A percentile compares a stretch with the other conserved stretches of the same genome.
Conservation (phyloP, 2,329 filamentous ascomycete genomes). For the Venturia asperata region DNA sequence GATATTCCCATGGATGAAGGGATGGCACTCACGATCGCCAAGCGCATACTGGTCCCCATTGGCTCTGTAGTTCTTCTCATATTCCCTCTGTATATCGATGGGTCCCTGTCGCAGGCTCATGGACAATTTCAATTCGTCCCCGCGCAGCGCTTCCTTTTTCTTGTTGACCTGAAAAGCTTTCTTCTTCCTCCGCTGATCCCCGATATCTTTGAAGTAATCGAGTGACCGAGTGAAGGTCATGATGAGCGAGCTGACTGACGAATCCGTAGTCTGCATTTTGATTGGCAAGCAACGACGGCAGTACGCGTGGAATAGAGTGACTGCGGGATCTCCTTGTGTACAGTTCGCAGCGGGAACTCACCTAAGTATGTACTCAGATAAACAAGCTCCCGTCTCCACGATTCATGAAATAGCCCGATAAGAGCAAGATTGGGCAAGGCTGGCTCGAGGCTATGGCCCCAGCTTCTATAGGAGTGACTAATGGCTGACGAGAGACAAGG, state of each 20-base stretch:
- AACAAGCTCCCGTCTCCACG: background rate
- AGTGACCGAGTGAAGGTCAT: slow-evolving; percentile 40
- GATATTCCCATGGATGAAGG: background rate
- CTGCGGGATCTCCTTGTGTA: slow-evolving; percentile 1
- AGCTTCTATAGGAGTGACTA: background rate
- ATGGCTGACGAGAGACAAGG: slow-evolving; percentile 1
- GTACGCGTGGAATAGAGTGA: background rate
- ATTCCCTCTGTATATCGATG: slow-evolving; percentile 37
- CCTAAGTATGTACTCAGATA: slow-evolving; percentile 11
- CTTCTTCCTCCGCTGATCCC: slow-evolving; percentile 30
- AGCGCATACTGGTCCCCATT: slow-evolving; percentile 36
- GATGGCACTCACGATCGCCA: slow-evolving; percentile 37
- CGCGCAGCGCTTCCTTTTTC: slow-evolving; percentile 26
- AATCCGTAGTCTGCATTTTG: slow-evolving; percentile 17
- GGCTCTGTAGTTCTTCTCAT: slow-evolving; percentile 33
- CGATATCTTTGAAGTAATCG: slow-evolving; percentile 39
- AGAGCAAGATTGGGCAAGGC: background rate
- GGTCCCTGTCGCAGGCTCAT: slow-evolving; percentile 37
- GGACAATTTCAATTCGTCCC: slow-evolving; percentile 34
- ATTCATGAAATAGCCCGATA: slow-evolving; percentile 3
- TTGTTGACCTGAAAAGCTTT: slow-evolving; percentile 27
- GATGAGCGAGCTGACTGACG: slow-evolving; percentile 37
- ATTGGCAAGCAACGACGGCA: background rate
- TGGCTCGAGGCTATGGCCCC: background rate
- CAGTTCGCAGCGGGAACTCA: slow-evolving; percentile 10